Conservation (phyloP, 768 basidiomycete species). For the Cystobasidium ongulense region DNA sequence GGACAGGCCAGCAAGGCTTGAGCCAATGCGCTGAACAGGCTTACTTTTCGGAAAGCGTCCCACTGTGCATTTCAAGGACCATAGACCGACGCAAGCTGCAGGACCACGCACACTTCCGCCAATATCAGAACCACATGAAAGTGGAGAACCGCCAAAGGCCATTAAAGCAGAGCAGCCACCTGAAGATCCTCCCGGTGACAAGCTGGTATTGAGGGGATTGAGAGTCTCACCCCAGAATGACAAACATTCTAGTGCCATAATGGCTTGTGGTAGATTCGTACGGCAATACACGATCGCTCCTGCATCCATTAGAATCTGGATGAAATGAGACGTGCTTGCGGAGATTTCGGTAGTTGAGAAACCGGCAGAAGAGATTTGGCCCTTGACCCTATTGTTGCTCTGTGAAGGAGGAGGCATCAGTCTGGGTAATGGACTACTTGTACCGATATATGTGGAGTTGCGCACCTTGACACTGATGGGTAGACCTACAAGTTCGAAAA, state of each 20-base stretch:
- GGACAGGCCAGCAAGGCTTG: too few species aligned
- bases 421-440: background rate
- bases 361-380: background rate
- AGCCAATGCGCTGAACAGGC: too few species aligned
- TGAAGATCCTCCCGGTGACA: constrained; percentile 14
- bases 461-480: constrained; percentile 1
- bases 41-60: constrained; percentile 1
- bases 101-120: constrained; percentile 13
- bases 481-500: background rate
- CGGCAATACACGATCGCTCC: constrained; percentile 14
- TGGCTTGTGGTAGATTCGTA: constrained; percentile 22
- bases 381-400: constrained; percentile 8
- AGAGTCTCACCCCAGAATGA: constrained; percentile 3
- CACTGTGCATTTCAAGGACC: background rate
- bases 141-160: constrained; percentile 11
- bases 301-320: background rate
- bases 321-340: background rate
- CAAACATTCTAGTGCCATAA: constrained; percentile 6
- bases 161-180: constrained; percentile 23
- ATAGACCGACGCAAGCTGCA: constrained; percentile 7
- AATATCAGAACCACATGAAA: constrained; percentile 11
- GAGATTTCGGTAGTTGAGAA: background rate
- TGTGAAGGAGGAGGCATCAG: background rate
- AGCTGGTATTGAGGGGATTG: constrained; percentile 12
- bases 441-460: background rate